Percentiles rank a stretch among this genome's conserved stretches.
These are phyloP conservation scores for Solidago caesia DNA, from an alignment of 129 eudicot genomes.

Conservation along the genomic window DNA sequence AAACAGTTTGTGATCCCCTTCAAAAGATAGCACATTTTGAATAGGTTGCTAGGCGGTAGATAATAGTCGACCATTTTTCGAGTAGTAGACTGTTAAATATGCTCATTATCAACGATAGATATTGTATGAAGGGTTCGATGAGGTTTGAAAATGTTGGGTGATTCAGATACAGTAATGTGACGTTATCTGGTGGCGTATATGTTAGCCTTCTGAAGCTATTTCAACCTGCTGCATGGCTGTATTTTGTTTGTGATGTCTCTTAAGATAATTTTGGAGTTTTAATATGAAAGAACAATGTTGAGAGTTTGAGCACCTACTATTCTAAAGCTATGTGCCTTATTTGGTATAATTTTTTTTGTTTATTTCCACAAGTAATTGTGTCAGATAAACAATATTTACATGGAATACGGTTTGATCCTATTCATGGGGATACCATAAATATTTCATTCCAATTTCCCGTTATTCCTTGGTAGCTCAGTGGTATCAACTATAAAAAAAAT, in stretches of 20 bases:
- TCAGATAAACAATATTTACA: not conserved
- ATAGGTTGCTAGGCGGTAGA: not conserved
- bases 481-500: too few species aligned
- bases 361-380: slow-evolving; percentile 2
- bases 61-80: not conserved
- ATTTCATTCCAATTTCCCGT: too few species aligned
- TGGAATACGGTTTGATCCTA: too few species aligned
- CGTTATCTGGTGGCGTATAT: not conserved
- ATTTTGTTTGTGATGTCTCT: not conserved
- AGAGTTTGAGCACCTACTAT: not conserved
- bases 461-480: too few species aligned
- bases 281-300: not conserved
- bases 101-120: slow-evolving; percentile 3
- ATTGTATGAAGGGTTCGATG: slow-evolving; percentile 9
- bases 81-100: not conserved
- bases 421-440: too few species aligned
- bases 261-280: slow-evolving; percentile 5
- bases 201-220: not conserved
- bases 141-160: slow-evolving; percentile 7
- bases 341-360: not conserved
- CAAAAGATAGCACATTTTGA: too few species aligned
- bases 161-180: not conserved
- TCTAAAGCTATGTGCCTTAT: not conserved
- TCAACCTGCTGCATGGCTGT: not conserved
- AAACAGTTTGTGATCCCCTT: too few species aligned